Conservation (phyloP, 2,329 filamentous ascomycete species). For the Paradendryphiella salina region DNA sequence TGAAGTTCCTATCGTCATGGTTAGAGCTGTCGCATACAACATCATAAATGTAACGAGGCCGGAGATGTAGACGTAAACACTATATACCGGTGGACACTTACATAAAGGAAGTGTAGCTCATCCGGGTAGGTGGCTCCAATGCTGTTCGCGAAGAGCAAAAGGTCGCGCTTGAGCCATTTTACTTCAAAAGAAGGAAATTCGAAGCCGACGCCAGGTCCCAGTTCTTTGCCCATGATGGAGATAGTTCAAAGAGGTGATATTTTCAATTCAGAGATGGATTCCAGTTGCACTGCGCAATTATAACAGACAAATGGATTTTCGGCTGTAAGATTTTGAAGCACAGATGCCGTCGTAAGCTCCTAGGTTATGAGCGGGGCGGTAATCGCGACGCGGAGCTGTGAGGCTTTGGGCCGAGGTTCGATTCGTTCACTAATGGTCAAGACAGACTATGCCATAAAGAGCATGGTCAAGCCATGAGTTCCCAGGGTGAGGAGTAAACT, state of each 20-base stretch:
- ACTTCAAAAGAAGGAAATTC: constrained; percentile 77
- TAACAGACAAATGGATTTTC: not conserved
- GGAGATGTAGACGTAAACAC: not conserved
- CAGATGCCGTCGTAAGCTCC: constrained; percentile 13
- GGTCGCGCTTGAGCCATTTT: constrained; percentile 85
- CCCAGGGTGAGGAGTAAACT: not conserved
- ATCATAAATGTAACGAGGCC: not conserved
- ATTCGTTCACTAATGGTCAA: constrained; percentile 24
- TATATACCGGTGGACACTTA: constrained; percentile 49
- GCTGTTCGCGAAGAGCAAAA: constrained; percentile 85
- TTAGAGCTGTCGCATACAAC: constrained; percentile 4
- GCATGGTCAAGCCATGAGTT: not conserved
- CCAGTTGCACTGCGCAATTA: not conserved
- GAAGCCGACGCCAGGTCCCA: constrained; percentile 66
- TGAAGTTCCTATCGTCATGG: constrained; percentile 71
- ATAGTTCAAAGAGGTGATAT: not conserved
- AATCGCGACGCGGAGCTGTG: constrained; percentile 32
- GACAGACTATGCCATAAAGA: constrained; percentile 11
- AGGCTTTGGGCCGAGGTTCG: constrained; percentile 40
- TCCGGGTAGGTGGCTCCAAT: constrained; percentile 77
- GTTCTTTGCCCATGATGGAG: constrained; percentile 38
- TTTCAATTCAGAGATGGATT: not conserved
- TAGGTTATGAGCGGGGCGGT: constrained; percentile 33
- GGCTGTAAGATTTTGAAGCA: not conserved
- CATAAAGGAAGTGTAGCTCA: constrained; percentile 91